Evolutionary conservation across 495 filamentous ascomycete genomes (phyloP).

Genomic region (Halenospora varia): DNA sequence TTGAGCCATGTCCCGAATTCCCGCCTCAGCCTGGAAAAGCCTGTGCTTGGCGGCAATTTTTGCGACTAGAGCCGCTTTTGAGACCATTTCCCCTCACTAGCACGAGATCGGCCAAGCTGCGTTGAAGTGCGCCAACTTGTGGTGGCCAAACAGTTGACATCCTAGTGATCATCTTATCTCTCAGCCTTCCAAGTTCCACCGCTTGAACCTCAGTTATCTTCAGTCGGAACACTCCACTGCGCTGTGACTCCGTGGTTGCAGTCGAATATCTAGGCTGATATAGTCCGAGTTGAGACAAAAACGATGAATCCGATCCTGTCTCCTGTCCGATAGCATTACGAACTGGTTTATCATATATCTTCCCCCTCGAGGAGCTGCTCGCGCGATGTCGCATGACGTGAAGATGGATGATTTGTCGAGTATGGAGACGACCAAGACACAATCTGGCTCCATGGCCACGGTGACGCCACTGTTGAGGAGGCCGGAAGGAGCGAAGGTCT

Average conservation of each 20-base stretch:
- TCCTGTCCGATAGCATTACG: background rate
- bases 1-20: too few relatives aligned
- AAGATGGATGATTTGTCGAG: constrained; percentile 7
- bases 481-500: constrained; percentile 9
- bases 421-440: constrained; percentile 16
- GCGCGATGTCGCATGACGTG: background rate
- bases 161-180: too few relatives aligned
- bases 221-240: too few relatives aligned
- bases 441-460: constrained; percentile 13
- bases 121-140: background rate
- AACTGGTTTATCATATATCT: background rate
- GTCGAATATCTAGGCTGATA: background rate
- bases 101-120: background rate
- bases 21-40: too few relatives aligned
- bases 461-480: constrained; percentile 16
- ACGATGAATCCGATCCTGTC: background rate
- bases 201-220: background rate
- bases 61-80: too few relatives aligned
- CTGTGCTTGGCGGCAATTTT: too few relatives aligned
- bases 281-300: background rate
- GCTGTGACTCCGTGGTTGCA: background rate
- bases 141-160: background rate
- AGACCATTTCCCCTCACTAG: background rate
- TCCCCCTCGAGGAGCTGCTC: background rate
- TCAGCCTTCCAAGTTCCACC: background rate